Conservation (phyloP, 2,329 filamentous ascomycete species). For the Penicillium sp. region DNA sequence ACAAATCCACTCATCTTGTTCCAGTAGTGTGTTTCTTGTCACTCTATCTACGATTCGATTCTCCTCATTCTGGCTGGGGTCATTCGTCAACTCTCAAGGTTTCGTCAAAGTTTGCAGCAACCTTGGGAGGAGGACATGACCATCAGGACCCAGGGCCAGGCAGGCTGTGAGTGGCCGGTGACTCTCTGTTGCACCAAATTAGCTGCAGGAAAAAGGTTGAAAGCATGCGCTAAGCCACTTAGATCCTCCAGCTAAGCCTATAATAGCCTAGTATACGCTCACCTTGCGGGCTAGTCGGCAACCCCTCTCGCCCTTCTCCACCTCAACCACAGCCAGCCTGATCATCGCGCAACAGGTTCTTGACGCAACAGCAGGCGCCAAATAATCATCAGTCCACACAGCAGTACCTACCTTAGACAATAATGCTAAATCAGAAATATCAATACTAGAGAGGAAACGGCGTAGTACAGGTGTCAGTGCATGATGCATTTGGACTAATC, state of each 20-base stretch:
- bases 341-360: background rate
- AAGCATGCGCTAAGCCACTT: background rate
- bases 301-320: conserved; percentile 15
- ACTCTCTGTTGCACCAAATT: conserved; percentile 1
- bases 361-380: conserved; percentile 6
- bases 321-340: conserved; percentile 3
- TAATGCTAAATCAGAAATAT: conserved; percentile 8
- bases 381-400: background rate
- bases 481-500: conserved; percentile 14
- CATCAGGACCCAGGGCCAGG: conserved; percentile 3
- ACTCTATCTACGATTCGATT: background rate
- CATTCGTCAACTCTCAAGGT: conserved; percentile 5
- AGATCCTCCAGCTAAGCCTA: background rate
- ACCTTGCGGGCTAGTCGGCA: background rate
- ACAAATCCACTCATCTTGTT: background rate
- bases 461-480: conserved; percentile 16
- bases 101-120: conserved; percentile 10
- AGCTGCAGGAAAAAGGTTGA: conserved; percentile 14
- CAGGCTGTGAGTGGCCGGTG: conserved; percentile 5
- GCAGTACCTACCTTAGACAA: conserved; percentile 4
- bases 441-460: conserved; percentile 7
- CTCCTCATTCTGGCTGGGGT: background rate
- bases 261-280: conserved; percentile 5
- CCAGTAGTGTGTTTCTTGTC: background rate
- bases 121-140: conserved; percentile 11